Evolutionary conservation across 139 green algal genomes (phyloP).

Genomic region (Desmodesmus armatus): DNA sequence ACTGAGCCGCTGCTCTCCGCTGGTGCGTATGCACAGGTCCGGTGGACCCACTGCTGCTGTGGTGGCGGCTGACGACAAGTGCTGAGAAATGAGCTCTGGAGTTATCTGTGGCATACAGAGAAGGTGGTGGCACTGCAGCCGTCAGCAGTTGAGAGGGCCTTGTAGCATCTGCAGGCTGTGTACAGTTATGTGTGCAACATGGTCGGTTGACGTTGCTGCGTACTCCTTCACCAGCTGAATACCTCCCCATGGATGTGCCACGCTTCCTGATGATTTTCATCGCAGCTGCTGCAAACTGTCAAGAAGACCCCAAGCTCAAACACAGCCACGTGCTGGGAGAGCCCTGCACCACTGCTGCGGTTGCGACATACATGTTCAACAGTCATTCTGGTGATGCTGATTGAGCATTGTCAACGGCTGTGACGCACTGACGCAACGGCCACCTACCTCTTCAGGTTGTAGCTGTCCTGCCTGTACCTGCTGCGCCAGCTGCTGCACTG

Average conservation of each 20-base stretch:
- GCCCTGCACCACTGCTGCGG: background rate
- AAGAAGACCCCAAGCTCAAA: background rate
- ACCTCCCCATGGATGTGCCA: too few relatives aligned
- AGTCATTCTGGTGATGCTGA: conserved; percentile 12
- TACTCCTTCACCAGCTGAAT: too few relatives aligned
- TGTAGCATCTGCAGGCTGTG: too few relatives aligned
- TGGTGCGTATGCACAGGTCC: conserved; percentile 86
- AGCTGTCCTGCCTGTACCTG: conserved; percentile 66
- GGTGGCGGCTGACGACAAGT: conserved; percentile 42
- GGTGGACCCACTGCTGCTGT: conserved; percentile 51
- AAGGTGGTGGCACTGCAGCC: background rate
- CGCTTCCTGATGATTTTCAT: too few relatives aligned
- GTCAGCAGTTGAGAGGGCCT: too few relatives aligned
- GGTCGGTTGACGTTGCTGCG: too few relatives aligned
- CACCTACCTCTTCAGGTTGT: conserved; percentile 56
- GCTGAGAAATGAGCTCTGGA: conserved; percentile 39
- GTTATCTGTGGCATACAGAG: conserved; percentile 49
- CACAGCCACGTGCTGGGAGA: background rate
- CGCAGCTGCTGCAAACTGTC: too few relatives aligned
- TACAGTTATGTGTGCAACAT: too few relatives aligned
- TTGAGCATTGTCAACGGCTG: conserved; percentile 53
- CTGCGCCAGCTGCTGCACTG: conserved; percentile 63
- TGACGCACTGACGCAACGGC: background rate
- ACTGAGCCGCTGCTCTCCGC: conserved; percentile 81
- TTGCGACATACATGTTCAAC: background rate